Evolutionary conservation across 257 asterid genomes (phyloP).

Genomic region (Anisodus acutangulus): DNA sequence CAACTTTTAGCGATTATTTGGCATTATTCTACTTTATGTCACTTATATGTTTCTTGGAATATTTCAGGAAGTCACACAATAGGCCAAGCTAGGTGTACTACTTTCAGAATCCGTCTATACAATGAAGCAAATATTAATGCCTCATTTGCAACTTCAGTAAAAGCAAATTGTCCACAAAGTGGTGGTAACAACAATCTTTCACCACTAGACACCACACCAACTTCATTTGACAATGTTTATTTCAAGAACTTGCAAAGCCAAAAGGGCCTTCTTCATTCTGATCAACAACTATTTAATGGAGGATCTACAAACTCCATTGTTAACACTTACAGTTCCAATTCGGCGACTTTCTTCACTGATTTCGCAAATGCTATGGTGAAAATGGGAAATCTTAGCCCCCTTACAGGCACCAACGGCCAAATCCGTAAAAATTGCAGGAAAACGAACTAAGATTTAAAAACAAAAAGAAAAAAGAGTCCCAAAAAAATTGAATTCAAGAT

Average conservation of each 20-base stretch:
- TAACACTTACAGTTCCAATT: slow-evolving; percentile 6
- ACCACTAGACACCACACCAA: slow-evolving; percentile 21
- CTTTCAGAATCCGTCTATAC: slow-evolving; percentile 14
- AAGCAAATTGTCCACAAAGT: slow-evolving; percentile 18
- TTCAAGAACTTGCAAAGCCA: not conserved
- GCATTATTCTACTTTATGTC: not conserved
- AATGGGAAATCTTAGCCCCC: slow-evolving; percentile 28
- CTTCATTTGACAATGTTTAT: slow-evolving; percentile 23
- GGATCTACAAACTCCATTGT: not conserved
- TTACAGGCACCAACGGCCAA: slow-evolving; percentile 13
- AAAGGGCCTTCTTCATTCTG: slow-evolving; percentile 19
- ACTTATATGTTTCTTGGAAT: not conserved
- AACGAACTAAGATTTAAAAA: not conserved
- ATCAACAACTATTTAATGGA: not conserved
- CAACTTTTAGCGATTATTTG: not conserved
- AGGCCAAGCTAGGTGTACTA: not conserved
- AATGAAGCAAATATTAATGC: slow-evolving; percentile 21
- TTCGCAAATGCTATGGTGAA: slow-evolving; percentile 14
- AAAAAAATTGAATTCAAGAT: not conserved
- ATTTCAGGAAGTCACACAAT: slow-evolving; percentile 17
- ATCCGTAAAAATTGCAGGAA: slow-evolving; percentile 23
- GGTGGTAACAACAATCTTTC: slow-evolving; percentile 16
- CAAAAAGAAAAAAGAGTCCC: not conserved
- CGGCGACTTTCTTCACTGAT: not conserved
- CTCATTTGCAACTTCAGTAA: slow-evolving; percentile 2